Conservation (phyloP, 352 stramenopile species). For the Pythium coloratum region DNA sequence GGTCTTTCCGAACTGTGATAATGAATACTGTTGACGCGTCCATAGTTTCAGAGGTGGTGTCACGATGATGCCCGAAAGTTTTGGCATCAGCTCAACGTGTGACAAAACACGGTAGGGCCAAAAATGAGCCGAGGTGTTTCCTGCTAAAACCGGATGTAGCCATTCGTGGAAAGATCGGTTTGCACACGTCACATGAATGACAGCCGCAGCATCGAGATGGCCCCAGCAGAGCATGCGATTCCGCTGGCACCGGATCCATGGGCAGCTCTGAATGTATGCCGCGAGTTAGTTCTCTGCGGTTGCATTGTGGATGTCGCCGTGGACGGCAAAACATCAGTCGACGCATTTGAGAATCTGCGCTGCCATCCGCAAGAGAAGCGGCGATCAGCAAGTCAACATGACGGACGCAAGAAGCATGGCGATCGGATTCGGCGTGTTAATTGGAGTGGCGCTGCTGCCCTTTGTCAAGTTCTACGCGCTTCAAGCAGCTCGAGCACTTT, state of each 20-base stretch:
- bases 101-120: not conserved
- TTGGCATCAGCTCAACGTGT: not conserved
- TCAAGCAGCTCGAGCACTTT: not conserved
- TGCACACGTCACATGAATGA: not conserved
- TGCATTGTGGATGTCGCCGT: not conserved
- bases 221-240: not conserved
- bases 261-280: not conserved
- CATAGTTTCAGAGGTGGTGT: not conserved
- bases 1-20: not conserved
- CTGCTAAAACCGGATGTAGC: constrained; percentile 5
- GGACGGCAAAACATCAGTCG: not conserved
- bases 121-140: not conserved
- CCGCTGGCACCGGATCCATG: no score
- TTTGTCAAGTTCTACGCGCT: not conserved
- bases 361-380: not conserved
- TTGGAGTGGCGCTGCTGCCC: not conserved
- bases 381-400: not conserved
- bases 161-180: not conserved
- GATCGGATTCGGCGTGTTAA: not conserved
- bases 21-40: not conserved
- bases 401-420: not conserved
- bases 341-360: not conserved
- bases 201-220: not conserved
- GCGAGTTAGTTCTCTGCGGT: not conserved
- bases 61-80: not conserved